Evolutionary conservation across 345 rosid genomes (phyloP).

Genomic region (Rhodamnia argentea): DNA sequence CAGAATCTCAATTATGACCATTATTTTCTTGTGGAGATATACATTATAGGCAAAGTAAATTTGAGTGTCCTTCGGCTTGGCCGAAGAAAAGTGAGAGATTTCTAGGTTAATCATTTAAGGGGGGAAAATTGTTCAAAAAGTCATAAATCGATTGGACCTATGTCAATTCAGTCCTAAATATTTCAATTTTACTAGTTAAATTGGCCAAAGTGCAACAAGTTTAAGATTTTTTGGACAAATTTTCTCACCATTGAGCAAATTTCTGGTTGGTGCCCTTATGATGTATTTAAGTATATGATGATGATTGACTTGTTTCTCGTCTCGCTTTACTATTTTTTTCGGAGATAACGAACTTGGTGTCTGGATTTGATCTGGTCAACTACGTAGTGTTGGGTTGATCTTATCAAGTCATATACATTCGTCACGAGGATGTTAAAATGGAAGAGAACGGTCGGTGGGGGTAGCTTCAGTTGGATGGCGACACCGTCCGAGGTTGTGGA

Average conservation of each 20-base stretch:
- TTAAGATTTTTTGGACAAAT: no score
- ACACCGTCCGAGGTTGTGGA: neutral
- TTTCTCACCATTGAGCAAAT: neutral
- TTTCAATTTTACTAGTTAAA: no score
- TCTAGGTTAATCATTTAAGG: no score
- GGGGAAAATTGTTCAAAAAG: no score
- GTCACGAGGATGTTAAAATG: neutral
- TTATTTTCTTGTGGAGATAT: neutral
- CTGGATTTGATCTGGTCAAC: neutral
- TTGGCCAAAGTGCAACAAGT: no score
- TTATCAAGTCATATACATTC: neutral
- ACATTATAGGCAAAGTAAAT: neutral
- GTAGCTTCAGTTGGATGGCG: neutral
- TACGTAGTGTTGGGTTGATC: neutral
- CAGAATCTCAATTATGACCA: neutral
- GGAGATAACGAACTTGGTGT: neutral
- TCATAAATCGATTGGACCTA: no score
- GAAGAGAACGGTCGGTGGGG: neutral
- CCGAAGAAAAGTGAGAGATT: no score
- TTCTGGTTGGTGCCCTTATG: neutral
- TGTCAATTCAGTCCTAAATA: no score
- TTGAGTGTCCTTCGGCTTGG: neutral
- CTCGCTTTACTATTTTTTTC: neutral
- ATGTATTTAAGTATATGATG: no score
- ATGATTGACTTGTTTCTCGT: neutral